Evolutionary conservation across 345 rosid genomes (phyloP), one percentile per base, ranked within the genome.

Genomic region (Ceriops decandra): DNA sequence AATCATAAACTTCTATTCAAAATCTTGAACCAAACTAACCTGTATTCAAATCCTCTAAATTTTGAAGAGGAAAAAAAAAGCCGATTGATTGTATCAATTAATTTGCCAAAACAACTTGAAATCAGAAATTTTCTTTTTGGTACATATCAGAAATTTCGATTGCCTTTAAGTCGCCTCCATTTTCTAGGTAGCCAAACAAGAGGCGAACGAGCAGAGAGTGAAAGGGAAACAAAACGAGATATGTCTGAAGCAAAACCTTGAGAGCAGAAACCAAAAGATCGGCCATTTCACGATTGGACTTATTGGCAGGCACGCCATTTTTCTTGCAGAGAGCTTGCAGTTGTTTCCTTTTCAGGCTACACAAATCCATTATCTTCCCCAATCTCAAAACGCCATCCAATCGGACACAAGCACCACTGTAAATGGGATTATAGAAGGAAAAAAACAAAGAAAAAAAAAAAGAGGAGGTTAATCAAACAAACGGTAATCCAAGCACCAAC

Each of bases 241-340:
- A 11, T 6, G 19, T 33, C 2, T 7, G 20, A 22, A 56, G 30
- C 28, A 10, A 56, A 24, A n/a, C 28, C 30, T 56, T 56, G 59
- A 56, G 31, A 11, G 28, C 28, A 7, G 59, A 56, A 27, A 31
- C 59, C 59, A 56, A 56, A 27, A 56, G 59, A 56, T 27, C 16
- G 17, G 59, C 59, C 59, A 56, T 56, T 24, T 56, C 26, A n/a
- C 26, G 59, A 24, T 56, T 56, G 59, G 59, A 24, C 28, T 24
- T 56, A 56, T 56, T 56, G 28, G 59, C 59, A 17, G 59, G 59
- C 28, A 56, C 5, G 31, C 59, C 59, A 56, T 56, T 27, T 6
- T 24, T 56, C 28, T 56, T 56, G 59, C 59, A 56, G 16, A 56
- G 59, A 24, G 59, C 31, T 24, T 56, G 59, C 26, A 56, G 59